A percentile compares a stretch with the other conserved stretches of the same genome.
These are phyloP conservation scores for Chaetomiaceae sp. DNA, from an alignment of 2,329 filamentous ascomycete genomes.

Conservation along the genomic window DNA sequence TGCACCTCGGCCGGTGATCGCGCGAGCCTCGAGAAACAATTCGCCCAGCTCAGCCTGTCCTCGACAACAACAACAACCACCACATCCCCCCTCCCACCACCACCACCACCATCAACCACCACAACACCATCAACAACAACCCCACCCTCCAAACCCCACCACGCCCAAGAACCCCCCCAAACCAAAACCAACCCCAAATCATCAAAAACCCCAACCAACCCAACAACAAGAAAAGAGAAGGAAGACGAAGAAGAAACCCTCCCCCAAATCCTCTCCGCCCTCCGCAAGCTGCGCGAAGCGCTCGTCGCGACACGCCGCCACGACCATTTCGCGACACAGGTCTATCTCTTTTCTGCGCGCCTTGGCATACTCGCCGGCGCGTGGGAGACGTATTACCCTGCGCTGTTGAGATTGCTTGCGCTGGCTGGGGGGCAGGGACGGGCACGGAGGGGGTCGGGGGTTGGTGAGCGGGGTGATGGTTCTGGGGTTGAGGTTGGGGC, in stretches of 20 bases:
- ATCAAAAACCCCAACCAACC: constrained; percentile 32
- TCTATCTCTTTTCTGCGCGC: constrained; percentile 87
- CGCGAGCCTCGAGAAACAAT: constrained; percentile 69
- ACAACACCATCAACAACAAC: constrained; percentile 14
- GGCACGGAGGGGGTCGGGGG: too few species aligned
- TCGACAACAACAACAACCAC: neutral
- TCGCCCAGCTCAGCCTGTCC: constrained; percentile 55
- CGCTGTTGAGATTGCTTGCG: constrained; percentile 70
- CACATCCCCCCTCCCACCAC: neutral
- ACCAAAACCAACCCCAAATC: too few species aligned
- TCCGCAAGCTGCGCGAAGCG: constrained; percentile 88
- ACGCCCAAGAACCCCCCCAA: constrained; percentile 12
- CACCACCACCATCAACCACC: constrained; percentile 29
- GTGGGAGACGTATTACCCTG: constrained; percentile 84
- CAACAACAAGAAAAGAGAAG: neutral
- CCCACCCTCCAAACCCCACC: constrained; percentile 1
- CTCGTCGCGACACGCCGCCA: constrained; percentile 72
- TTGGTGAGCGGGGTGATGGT: too few species aligned
- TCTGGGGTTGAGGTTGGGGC: too few species aligned
- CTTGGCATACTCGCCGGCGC: constrained; percentile 75
- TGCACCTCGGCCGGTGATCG: constrained; percentile 69
- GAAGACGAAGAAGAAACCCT: constrained; percentile 44
- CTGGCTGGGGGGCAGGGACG: neutral
- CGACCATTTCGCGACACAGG: constrained; percentile 79
- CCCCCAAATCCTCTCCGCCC: constrained; percentile 69